Percentiles rank a stretch among this genome's conserved stretches.
Conservation (phyloP, 2,329 filamentous ascomycete genomes). For the Ophiostoma piceae region DNA sequence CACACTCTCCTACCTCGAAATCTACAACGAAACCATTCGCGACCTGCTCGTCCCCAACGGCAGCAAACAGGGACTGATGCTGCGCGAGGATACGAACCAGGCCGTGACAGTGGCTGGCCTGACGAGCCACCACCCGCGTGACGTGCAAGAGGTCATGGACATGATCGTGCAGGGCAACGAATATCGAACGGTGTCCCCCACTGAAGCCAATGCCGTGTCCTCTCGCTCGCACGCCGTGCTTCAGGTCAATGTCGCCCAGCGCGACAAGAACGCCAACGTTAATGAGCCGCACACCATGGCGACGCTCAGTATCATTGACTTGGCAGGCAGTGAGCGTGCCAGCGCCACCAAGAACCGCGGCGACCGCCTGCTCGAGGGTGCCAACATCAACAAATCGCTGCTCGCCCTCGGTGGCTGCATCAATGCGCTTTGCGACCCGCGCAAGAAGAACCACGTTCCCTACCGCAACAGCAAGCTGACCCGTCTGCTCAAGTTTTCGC, state of each 20-base stretch:
- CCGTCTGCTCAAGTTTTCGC: constrained; percentile 88
- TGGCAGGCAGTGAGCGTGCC: constrained; percentile 91
- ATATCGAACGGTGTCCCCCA: constrained; percentile 90
- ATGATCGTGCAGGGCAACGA: constrained; percentile 97
- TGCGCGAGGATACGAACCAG: constrained; percentile 91
- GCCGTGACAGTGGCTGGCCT: constrained; percentile 85
- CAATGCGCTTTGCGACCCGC: constrained; percentile 90
- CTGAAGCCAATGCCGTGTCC: constrained; percentile 93
- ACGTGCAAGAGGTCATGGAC: constrained; percentile 97
- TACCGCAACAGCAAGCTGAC: constrained; percentile 98
- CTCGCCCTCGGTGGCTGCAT: constrained; percentile 94
- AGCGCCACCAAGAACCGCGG: constrained; percentile 96
- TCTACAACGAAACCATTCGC: constrained; percentile 98
- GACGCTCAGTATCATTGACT: constrained; percentile 94
- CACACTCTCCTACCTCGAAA: constrained; percentile 91
- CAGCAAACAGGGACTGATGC: constrained; percentile 77
- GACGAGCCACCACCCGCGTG: constrained; percentile 83
- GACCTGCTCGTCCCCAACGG: constrained; percentile 84
- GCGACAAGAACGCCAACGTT: constrained; percentile 85
- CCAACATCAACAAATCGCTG: constrained; percentile 98
- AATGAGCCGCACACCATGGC: constrained; percentile 98
- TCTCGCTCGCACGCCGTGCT: constrained; percentile 95
- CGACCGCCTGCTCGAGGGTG: constrained; percentile 83
- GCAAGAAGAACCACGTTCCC: constrained; percentile 88
- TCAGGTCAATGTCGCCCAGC: constrained; percentile 92